Conservation (phyloP, 768 basidiomycete species). For the Amanita thiersii region DNA sequence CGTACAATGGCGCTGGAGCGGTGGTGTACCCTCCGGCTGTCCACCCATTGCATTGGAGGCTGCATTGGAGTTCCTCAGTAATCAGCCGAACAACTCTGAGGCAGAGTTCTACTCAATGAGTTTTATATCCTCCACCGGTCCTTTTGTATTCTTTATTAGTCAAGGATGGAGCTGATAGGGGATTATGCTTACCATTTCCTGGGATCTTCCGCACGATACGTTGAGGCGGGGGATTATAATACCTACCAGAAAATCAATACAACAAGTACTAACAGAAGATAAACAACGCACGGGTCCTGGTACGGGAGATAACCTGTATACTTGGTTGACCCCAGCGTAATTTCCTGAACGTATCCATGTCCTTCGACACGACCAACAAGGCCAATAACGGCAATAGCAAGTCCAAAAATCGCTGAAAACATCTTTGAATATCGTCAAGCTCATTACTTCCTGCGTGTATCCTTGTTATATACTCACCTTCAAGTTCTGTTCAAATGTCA, state of each 20-base stretch:
- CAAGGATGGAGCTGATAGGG: not conserved
- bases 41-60: conserved; percentile 28
- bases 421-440: no score
- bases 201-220: conserved; percentile 35
- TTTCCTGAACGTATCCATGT: conserved; percentile 33
- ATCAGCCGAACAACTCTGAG: not conserved
- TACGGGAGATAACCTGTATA: conserved; percentile 33
- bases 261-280: not conserved
- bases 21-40: conserved; percentile 18
- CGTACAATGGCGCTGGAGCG: conserved; percentile 29
- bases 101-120: conserved; percentile 31
- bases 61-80: conserved; percentile 5
- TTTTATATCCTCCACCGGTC: conserved; percentile 28
- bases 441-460: no score
- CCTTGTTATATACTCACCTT: no score
- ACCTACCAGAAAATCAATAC: conserved; percentile 3
- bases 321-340: conserved; percentile 22
- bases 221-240: conserved; percentile 24
- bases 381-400: no score
- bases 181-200: conserved; percentile 24
- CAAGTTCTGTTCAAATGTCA: no score
- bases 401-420: no score
- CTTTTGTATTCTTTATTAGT: conserved; percentile 11
- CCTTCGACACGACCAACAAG: no score
- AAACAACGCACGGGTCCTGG: conserved; percentile 19